Evolutionary conservation across 257 asterid genomes (phyloP).

Genomic region (Nicotiana tabacum): DNA sequence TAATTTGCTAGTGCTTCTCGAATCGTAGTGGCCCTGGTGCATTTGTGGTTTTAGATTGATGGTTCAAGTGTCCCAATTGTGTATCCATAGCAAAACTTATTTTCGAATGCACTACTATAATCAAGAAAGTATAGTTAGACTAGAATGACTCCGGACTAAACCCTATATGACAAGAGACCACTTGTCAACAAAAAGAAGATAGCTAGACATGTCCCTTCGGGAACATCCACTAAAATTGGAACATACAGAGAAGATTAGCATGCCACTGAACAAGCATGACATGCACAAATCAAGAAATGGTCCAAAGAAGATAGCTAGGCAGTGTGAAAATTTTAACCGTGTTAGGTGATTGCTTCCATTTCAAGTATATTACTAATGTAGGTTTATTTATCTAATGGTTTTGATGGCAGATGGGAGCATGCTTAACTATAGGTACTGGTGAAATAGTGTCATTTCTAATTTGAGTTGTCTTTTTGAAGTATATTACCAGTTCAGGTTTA

Average conservation of each 20-base stretch:
- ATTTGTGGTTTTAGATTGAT: neutral
- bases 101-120: neutral
- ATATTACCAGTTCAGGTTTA: neutral
- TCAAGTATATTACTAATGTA: neutral
- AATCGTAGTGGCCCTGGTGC: neutral
- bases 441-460: neutral
- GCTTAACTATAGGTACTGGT: neutral
- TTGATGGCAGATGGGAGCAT: conserved; percentile 3
- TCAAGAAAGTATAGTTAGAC: neutral
- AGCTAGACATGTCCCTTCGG: no score
- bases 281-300: no score
- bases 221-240: no score
- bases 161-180: neutral
- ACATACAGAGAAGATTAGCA: no score
- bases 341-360: neutral
- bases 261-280: no score
- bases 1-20: neutral
- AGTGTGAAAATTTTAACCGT: neutral
- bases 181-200: neutral
- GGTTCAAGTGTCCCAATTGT: neutral
- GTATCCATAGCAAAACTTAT: neutral
- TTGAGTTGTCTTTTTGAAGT: neutral
- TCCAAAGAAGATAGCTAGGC: neutral
- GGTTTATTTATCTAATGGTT: neutral
- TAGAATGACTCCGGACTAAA: neutral